Evolutionary conservation across 2,329 filamentous ascomycete species (phyloP), one percentile per base, ranked within the genome.

Genomic region (Aspergillus quadrilineatus): DNA sequence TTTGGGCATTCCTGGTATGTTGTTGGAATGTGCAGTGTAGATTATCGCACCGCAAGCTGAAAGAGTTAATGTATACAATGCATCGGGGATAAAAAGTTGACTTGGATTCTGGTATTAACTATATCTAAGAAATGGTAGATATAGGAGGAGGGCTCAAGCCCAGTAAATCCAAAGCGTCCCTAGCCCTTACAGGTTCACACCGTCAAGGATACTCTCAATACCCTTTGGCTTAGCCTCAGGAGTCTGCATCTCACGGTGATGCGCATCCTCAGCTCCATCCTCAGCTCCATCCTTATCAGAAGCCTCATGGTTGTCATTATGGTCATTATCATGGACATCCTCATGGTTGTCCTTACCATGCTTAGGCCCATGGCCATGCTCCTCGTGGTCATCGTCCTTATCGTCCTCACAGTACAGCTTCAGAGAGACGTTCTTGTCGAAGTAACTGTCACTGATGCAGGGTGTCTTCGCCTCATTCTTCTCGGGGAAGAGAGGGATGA

Each of bases 401-500:
- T 45, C 30, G 1, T 55, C 45, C 26, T 57, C 44, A 39, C 60
- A 63, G n/a, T 60, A 26, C 4, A 63, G 50, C 49, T 44, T 15
- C 7, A 61, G 6, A 22, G 46, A 51, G 29, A 41, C 8, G 14
- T 37, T 45, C 37, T 56, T 58, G 9, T 55, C 55, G 28, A 61
- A 61, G 2, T 42, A 47, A 9, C 6, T 12, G 30, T 61, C 57
- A 2, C 29, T 22, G 22, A 64, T 39, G 34, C 62, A 64, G 1
- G 29, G 42, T 14, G 39, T 57, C 41, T 59, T 14, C 1, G 28
- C 41, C 2, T 39, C 39, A 7, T 30, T 22, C 17, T 59, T 17
- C 0, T 30, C 32, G 14, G 37, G 51, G 28, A 47, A 26, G 50
- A 63, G 51, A 2, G 58, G 62, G 10, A 64, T 15, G 12, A 59